A percentile compares a stretch with the other conserved stretches of the same genome.
phyloP scores from a whole-genome alignment of 129 eudicot genomes.

The Lactuca sativa region DNA sequence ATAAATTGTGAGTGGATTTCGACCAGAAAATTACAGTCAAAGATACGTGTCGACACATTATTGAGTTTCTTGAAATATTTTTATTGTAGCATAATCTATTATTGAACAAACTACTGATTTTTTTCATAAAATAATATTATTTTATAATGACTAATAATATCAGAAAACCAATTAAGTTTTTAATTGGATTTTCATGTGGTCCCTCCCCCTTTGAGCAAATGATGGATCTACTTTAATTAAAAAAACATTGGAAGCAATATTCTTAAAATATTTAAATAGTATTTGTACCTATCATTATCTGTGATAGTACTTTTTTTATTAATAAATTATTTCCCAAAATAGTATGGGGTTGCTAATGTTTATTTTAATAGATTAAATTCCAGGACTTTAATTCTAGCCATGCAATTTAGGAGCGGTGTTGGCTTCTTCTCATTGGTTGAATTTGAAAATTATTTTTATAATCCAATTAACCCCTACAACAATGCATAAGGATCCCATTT shows the following conservation, averaged over 20 bases:
- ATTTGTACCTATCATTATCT: conserved; percentile 1
- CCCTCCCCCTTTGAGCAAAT: conserved; percentile 35
- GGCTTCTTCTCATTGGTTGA: conserved; percentile 16
- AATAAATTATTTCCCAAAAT: conserved; percentile 25
- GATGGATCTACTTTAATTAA: conserved; percentile 32
- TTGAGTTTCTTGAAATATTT: too few species aligned
- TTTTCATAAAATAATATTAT: background rate
- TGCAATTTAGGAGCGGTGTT: conserved; percentile 25
- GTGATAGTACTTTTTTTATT: conserved; percentile 6
- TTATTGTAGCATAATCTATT: background rate
- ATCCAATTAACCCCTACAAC: conserved; percentile 3
- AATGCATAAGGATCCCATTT: conserved; percentile 8
- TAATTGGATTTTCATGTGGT: conserved; percentile 18
- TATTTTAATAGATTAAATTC: conserved; percentile 9
- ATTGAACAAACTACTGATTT: background rate
- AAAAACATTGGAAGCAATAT: conserved; percentile 10
- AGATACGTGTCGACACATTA: background rate
- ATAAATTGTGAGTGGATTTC: background rate
- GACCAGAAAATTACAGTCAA: background rate
- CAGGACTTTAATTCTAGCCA: conserved; percentile 7
- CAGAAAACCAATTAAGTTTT: background rate
- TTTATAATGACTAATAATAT: background rate
- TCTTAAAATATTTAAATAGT: conserved; percentile 1
- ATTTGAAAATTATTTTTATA: background rate
- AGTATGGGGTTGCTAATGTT: conserved; percentile 26